Evolutionary conservation across 2,329 filamentous ascomycete species (phyloP).

Genomic region (Penicillium sp.): DNA sequence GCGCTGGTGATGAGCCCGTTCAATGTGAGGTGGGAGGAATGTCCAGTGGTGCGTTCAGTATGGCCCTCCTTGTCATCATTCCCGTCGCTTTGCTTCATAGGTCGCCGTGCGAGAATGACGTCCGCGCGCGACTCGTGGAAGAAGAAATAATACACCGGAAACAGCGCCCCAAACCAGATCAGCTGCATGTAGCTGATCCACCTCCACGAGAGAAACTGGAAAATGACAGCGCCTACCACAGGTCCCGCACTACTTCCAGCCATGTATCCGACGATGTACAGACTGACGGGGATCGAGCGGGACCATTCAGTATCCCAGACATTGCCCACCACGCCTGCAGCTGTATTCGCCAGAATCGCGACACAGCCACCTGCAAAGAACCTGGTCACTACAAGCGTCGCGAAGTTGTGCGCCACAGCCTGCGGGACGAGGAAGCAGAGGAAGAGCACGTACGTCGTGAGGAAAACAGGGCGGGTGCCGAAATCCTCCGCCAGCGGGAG

Average conservation of each 20-base stretch:
- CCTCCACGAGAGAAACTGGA: conserved; percentile 12
- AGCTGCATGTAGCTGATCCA: conserved; percentile 39
- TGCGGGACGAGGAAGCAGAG: conserved; percentile 51
- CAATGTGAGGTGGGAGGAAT: conserved; percentile 29
- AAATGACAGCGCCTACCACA: conserved; percentile 48
- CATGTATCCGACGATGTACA: conserved; percentile 49
- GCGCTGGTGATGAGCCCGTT: conserved; percentile 42
- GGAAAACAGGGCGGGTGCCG: conserved; percentile 42
- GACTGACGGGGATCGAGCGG: conserved; percentile 44
- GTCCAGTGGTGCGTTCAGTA: conserved; percentile 29
- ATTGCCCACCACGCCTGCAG: conserved; percentile 38
- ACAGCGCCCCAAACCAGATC: conserved; percentile 42
- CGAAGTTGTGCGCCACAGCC: conserved; percentile 51
- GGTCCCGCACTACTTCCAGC: conserved; percentile 51
- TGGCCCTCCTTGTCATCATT: conserved; percentile 34
- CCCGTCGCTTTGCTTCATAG: conserved; percentile 36
- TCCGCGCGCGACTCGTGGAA: conserved; percentile 49
- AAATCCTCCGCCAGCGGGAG: conserved; percentile 29
- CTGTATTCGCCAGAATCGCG: conserved; percentile 45
- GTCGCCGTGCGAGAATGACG: conserved; percentile 45
- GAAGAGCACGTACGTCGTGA: conserved; percentile 44
- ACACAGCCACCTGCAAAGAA: conserved; percentile 52
- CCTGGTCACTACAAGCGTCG: conserved; percentile 49
- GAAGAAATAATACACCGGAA: conserved; percentile 47
- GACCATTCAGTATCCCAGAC: conserved; percentile 37